Evolutionary conservation across 2,329 filamentous ascomycete species (phyloP), one percentile per base, ranked within the genome.

Genomic region (Cladosporium sp.): DNA sequence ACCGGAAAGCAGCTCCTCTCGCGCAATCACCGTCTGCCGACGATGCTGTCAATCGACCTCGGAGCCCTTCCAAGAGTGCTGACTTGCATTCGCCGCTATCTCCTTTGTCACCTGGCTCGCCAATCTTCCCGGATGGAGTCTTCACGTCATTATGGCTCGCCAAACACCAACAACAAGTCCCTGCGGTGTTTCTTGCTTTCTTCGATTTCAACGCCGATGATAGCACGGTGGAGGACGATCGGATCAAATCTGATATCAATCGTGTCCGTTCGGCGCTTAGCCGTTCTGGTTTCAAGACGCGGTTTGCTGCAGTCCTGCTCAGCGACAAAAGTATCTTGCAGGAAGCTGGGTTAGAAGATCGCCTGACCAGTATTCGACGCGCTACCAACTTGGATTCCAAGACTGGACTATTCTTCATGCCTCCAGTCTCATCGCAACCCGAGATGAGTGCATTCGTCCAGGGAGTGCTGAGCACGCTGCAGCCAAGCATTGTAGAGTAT

Each of bases 61-160:
- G 23, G 79, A 84, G 63, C 79, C 84, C 71, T 13, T 67, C 69
- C 21, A 70, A 72, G 30, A 75, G 67, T 61, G 80, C 78, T 66
- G 81, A 88, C n/a, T 81, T 97, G 5, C 94, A 98, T 77, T 98
- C 95, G 14, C 92, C 93, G 1, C 88, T 97, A 70, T 98, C 95
- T 2, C 95, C 94, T 0, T 83, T 98, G 32, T 95, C 91, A 46
- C 93, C 93, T 3, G 85, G 85, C 8, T 97, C 94, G 8, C 83
- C 88, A 2, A 84, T 96, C 2, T 98, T 95, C 75, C 93, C 94
- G 8, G 95, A 98, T 79, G 95, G 94, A 5, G 82, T 97, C 66
- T 88, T 97, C 76, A 88, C 93, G 67, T 85, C 89, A 23, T 79
- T 86, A 67, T 99, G 94, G 94, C 83, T 96, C 63, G 86, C 87